These are phyloP conservation scores for Phytophthora colocasiae DNA, from an alignment of 352 stramenopile species.

Conservation along the genomic window DNA sequence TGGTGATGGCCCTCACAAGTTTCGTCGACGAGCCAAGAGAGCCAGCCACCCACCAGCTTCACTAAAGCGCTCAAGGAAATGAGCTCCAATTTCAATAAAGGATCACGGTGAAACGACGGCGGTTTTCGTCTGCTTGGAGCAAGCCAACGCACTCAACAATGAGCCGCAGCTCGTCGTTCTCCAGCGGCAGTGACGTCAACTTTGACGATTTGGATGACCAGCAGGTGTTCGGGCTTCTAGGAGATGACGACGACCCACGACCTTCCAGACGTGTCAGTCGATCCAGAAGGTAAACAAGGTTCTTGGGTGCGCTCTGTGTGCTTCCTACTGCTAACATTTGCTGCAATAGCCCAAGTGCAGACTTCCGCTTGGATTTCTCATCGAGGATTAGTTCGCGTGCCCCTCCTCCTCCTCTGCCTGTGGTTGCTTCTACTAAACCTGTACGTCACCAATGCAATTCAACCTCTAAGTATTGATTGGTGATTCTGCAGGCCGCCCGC, in stretches of 20 bases:
- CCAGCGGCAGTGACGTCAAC: constrained; percentile 62
- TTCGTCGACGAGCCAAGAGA: constrained; percentile 42
- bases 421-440: constrained; percentile 19
- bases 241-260: constrained; percentile 45
- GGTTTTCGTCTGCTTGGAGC: constrained; percentile 11
- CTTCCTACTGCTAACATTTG: constrained; percentile 1
- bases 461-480: neutral
- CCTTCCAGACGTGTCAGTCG: constrained; percentile 14
- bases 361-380: constrained; percentile 66
- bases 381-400: constrained; percentile 41
- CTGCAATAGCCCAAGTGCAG: constrained; percentile 33
- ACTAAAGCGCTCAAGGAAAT: constrained; percentile 36
- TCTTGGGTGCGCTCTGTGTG: neutral
- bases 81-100: constrained; percentile 27
- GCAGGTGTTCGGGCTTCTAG: constrained; percentile 63
- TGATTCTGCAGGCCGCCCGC: constrained; percentile 11
- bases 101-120: constrained; percentile 20
- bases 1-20: constrained; percentile 44
- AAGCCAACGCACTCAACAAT: constrained; percentile 6
- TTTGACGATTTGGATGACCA: constrained; percentile 71
- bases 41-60: constrained; percentile 25
- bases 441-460: constrained; percentile 12
- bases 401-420: constrained; percentile 11
- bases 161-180: constrained; percentile 48
- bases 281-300: constrained; percentile 32